Percentiles rank a stretch among this genome's conserved stretches.
Evolutionary conservation across 805 yeast species (phyloP).

Genomic region (Yarrowia sp.): DNA sequence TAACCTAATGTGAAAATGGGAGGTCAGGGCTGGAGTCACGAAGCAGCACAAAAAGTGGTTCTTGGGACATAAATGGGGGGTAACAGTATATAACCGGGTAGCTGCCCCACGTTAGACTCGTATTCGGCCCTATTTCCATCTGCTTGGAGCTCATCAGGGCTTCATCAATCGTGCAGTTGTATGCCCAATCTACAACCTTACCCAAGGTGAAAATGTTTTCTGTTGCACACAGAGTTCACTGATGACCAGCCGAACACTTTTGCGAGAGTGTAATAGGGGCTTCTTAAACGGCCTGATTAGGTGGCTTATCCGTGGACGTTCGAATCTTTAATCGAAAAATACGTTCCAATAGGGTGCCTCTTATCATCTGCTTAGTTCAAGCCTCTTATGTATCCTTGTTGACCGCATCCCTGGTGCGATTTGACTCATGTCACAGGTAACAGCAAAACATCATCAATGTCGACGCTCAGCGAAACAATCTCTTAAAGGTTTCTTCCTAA

Average conservation of each 20-base stretch:
- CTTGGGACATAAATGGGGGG: no score
- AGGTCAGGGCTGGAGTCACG: neutral
- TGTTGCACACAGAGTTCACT: neutral
- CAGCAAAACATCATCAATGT: neutral
- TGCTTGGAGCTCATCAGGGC: no score
- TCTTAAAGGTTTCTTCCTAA: no score
- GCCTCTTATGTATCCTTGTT: neutral
- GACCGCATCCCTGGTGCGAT: neutral
- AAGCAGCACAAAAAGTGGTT: neutral
- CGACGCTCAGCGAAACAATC: neutral
- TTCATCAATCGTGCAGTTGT: neutral
- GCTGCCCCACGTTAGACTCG: no score
- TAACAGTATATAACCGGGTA: no score
- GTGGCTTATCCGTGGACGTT: no score
- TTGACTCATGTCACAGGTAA: neutral
- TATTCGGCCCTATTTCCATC: no score
- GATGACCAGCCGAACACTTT: neutral
- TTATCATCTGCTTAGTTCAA: neutral
- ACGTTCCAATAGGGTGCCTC: no score
- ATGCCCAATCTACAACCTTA: slow-evolving; percentile 12
- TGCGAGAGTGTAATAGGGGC: neutral
- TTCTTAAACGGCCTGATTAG: no score
- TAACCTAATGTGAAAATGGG: neutral
- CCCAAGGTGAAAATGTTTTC: slow-evolving; percentile 17
- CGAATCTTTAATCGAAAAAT: no score